Conservation (phyloP, 768 basidiomycete species). For the Panaeolus cyanescens region DNA sequence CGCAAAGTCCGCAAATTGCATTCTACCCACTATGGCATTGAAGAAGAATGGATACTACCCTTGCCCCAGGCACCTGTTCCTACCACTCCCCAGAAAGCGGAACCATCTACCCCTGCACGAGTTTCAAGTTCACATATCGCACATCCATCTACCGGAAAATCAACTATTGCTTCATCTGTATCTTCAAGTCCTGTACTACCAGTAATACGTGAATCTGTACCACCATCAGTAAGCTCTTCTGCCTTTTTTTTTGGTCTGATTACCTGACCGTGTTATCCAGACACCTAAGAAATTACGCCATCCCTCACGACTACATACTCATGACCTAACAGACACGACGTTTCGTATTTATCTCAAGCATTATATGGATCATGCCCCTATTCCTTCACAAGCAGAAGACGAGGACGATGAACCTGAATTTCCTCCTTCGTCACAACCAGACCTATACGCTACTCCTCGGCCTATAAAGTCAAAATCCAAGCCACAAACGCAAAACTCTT, state of each 20-base stretch:
- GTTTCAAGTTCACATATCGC: not conserved
- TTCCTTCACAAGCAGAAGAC: not conserved
- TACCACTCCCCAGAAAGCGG: slow-evolving; percentile 14
- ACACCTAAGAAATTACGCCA: slow-evolving; percentile 62
- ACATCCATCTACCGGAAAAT: slow-evolving; percentile 10
- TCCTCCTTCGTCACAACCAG: not conserved
- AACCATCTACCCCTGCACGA: not conserved
- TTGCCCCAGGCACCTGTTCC: slow-evolving; percentile 10
- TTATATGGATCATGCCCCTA: slow-evolving; percentile 66
- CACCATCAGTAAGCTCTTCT: slow-evolving; percentile 3
- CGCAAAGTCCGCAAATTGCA: slow-evolving; percentile 54
- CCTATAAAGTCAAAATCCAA: slow-evolving; percentile 11
- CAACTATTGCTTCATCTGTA: slow-evolving; percentile 17
- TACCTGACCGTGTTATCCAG: slow-evolving; percentile 13
- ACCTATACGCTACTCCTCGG: not conserved
- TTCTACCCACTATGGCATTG: slow-evolving; percentile 46
- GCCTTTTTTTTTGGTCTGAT: not conserved
- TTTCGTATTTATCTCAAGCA: slow-evolving; percentile 80
- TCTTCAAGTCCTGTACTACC: slow-evolving; percentile 20
- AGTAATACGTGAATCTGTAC: slow-evolving; percentile 7
- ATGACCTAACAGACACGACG: slow-evolving; percentile 69
- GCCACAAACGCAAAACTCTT: not conserved
- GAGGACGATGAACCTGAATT: not conserved
- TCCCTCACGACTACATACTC: slow-evolving; percentile 66
- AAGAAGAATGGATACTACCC: slow-evolving; percentile 55